Conservation (phyloP, 2,329 filamentous ascomycete genomes). For the Decorospora gaudefroyi region DNA sequence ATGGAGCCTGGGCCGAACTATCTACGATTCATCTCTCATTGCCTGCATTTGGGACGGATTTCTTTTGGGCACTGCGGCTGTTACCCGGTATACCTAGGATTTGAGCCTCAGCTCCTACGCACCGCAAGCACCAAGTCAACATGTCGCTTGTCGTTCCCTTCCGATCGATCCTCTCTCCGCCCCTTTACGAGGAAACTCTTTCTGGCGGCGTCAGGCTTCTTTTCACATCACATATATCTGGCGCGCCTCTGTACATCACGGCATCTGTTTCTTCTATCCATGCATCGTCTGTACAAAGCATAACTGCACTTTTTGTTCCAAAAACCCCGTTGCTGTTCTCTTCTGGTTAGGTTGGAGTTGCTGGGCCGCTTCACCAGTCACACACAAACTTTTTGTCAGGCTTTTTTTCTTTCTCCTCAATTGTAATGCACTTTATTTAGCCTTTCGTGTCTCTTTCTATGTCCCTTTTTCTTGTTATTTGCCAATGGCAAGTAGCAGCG, state of each 20-base stretch:
- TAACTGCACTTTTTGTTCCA: no score
- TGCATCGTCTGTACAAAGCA: conserved; percentile 32
- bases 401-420: no score
- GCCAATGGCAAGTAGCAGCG: no score
- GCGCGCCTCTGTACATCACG: conserved; percentile 31
- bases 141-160: not conserved
- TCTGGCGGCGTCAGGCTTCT: conserved; percentile 12
- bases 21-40: conserved; percentile 20
- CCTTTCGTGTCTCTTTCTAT: no score
- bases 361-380: no score
- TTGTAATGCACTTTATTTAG: no score
- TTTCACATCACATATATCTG: conserved; percentile 20
- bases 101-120: not conserved
- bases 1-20: conserved; percentile 29
- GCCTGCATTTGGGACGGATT: conserved; percentile 9
- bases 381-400: no score
- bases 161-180: not conserved
- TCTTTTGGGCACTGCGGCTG: conserved; percentile 1
- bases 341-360: no score
- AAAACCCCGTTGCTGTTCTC: no score
- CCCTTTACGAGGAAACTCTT: conserved; percentile 6
- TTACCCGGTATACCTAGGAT: not conserved
- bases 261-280: conserved; percentile 26
- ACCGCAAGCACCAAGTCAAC: not conserved
- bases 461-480: no score